Evolutionary conservation across 148 eudicot genomes (phyloP).

Genomic region (Simmondsia chinensis): DNA sequence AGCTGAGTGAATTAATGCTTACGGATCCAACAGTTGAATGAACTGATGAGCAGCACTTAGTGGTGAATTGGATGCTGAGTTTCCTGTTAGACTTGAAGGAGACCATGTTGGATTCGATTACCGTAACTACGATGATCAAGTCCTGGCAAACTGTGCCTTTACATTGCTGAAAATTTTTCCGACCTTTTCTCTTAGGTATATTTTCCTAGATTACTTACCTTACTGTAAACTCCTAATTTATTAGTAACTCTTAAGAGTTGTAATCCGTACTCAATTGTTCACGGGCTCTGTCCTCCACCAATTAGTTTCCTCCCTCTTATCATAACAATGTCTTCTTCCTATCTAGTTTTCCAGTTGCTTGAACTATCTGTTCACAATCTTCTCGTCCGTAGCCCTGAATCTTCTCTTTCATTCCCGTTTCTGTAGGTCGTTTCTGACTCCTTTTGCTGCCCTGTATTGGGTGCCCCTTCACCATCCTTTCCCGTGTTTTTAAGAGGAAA

Average conservation of each 20-base stretch:
- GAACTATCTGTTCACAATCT: conserved; percentile 9
- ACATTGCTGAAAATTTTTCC: conserved; percentile 18
- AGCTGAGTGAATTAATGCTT: too few relatives aligned
- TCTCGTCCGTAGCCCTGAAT: conserved; percentile 1
- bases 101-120: conserved; percentile 12
- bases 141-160: conserved; percentile 9
- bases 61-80: conserved; percentile 13
- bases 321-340: too few relatives aligned
- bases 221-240: conserved; percentile 35
- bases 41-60: conserved; percentile 1
- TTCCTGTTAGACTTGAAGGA: conserved; percentile 13
- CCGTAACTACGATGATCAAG: conserved; percentile 7
- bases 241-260: too few relatives aligned
- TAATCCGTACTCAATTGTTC: too few relatives aligned
- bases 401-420: conserved; percentile 6
- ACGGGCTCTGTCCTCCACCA: too few relatives aligned
- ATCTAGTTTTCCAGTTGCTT: conserved; percentile 5
- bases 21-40: conserved; percentile 4
- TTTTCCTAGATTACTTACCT: conserved; percentile 27
- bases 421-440: conserved; percentile 21
- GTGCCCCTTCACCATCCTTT: too few relatives aligned
- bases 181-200: conserved; percentile 16
- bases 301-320: too few relatives aligned
- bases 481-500: conserved; percentile 53
- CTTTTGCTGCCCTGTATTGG: too few relatives aligned